A percentile compares a stretch with the other conserved stretches of the same genome.
Evolutionary conservation across 139 green algal species (phyloP).

Genomic region (Marvania coccoides): DNA sequence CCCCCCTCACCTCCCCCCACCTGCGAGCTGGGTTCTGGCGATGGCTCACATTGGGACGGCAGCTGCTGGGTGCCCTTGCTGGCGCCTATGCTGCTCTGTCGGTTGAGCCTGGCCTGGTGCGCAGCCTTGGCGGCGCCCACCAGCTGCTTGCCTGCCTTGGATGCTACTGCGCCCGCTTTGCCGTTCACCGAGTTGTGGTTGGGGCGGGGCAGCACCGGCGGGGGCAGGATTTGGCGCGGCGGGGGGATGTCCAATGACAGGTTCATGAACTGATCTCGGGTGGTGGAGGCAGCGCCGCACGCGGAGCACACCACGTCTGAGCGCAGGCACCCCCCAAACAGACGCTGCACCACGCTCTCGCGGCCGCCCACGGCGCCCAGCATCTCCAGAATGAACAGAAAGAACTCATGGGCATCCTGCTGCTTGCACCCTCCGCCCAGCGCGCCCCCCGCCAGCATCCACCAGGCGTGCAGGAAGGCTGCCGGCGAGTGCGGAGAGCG

Average conservation of each 20-base stretch:
- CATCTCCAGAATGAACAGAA: slow-evolving; percentile 57
- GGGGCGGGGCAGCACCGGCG: slow-evolving; percentile 1
- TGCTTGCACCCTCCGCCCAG: slow-evolving; percentile 20
- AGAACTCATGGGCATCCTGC: slow-evolving; percentile 95
- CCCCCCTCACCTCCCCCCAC: too few relatives aligned
- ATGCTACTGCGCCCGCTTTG: neutral
- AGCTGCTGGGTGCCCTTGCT: neutral
- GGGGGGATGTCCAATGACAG: slow-evolving; percentile 68
- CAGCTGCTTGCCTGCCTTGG: neutral
- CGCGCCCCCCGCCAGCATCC: slow-evolving; percentile 43
- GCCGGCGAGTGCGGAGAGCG: slow-evolving; percentile 45
- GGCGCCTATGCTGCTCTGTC: neutral
- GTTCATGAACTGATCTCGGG: slow-evolving; percentile 75
- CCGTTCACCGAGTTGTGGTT: neutral
- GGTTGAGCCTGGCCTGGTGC: neutral
- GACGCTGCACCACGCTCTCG: slow-evolving; percentile 17
- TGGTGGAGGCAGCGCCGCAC: slow-evolving; percentile 73
- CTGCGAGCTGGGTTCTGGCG: neutral
- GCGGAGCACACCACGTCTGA: slow-evolving; percentile 72
- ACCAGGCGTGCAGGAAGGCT: slow-evolving; percentile 72
- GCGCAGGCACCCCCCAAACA: slow-evolving; percentile 74
- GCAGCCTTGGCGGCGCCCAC: slow-evolving; percentile 6
- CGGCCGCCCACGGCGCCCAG: neutral
- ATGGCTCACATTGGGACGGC: neutral
- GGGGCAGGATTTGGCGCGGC: neutral